These are phyloP conservation scores for Takashimella koratensis DNA, from an alignment of 1,284 basidiomycete species.

Conservation along the genomic window DNA sequence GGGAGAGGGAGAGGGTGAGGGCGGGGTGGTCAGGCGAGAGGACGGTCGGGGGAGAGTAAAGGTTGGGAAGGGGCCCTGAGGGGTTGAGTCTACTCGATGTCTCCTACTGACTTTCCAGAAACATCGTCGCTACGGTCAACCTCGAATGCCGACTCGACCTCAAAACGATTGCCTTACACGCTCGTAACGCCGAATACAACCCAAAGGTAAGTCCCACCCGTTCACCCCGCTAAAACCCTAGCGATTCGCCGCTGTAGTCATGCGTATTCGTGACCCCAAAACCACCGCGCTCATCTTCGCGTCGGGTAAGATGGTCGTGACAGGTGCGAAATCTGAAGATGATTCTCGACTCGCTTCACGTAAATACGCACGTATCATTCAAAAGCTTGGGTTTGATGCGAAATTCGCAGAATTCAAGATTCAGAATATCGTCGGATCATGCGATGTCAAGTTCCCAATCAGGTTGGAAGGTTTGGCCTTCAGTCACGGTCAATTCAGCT, in stretches of 20 bases:
- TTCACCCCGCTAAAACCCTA: conserved; percentile 51
- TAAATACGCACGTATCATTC: conserved; percentile 98
- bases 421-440: conserved; percentile 97
- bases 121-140: conserved; percentile 99
- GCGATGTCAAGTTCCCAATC: conserved; percentile 99
- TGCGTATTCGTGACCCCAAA: conserved; percentile 99
- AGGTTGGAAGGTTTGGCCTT: conserved; percentile 96
- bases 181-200: conserved; percentile 98
- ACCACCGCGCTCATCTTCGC: conserved; percentile 99
- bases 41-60: neutral
- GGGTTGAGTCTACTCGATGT: neutral
- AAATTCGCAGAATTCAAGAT: conserved; percentile 99
- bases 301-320: conserved; percentile 99
- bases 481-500: conserved; percentile 96
- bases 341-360: conserved; percentile 94
- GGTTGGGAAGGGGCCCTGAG: neutral
- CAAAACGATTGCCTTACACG: conserved; percentile 97
- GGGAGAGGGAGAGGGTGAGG: neutral
- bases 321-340: conserved; percentile 98
- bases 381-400: conserved; percentile 98
- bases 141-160: conserved; percentile 94
- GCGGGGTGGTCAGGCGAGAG: neutral
- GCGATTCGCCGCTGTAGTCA: conserved; percentile 99
- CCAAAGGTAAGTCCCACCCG: conserved; percentile 78
- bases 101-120: conserved; percentile 52